Percentiles rank a stretch among this genome's conserved stretches.
Evolutionary conservation across 441 rosid genomes (phyloP).

Genomic region (Arabidopsis hybrid): DNA sequence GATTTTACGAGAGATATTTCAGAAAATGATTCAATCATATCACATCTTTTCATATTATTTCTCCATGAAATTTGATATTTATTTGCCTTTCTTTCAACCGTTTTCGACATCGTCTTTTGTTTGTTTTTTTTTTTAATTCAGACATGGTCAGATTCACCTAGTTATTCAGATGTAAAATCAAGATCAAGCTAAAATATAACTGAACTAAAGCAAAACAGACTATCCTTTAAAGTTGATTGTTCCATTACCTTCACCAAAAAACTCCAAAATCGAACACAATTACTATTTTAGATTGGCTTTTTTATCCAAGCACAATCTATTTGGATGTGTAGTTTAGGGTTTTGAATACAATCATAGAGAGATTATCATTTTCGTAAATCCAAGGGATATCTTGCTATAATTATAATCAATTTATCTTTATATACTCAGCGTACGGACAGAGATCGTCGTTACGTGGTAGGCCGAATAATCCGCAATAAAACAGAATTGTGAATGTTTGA

Average conservation of each 20-base stretch:
- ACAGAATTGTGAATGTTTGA: not conserved
- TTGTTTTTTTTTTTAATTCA: not conserved
- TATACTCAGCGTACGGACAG: not conserved
- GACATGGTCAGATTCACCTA: not conserved
- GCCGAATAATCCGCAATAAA: not conserved
- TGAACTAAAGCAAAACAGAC: not conserved
- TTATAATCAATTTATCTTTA: not conserved
- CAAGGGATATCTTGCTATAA: not conserved
- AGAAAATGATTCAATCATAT: not conserved
- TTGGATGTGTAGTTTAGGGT: conserved; percentile 9
- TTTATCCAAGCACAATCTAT: not conserved
- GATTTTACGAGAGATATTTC: not conserved
- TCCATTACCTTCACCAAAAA: not conserved
- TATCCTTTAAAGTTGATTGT: not conserved
- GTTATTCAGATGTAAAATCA: not conserved
- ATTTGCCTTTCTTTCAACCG: too few relatives aligned
- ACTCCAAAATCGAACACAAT: not conserved
- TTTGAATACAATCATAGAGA: not conserved
- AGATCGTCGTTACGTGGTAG: conserved; percentile 4
- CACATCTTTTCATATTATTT: too few relatives aligned
- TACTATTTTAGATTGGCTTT: not conserved
- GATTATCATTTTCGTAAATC: not conserved
- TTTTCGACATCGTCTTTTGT: too few relatives aligned
- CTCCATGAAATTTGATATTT: not conserved
- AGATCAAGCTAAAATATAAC: not conserved